Evolutionary conservation across 164 flowering plant species (phyloP), one percentile per base, ranked within the genome.

Genomic region (Protea cynaroides): DNA sequence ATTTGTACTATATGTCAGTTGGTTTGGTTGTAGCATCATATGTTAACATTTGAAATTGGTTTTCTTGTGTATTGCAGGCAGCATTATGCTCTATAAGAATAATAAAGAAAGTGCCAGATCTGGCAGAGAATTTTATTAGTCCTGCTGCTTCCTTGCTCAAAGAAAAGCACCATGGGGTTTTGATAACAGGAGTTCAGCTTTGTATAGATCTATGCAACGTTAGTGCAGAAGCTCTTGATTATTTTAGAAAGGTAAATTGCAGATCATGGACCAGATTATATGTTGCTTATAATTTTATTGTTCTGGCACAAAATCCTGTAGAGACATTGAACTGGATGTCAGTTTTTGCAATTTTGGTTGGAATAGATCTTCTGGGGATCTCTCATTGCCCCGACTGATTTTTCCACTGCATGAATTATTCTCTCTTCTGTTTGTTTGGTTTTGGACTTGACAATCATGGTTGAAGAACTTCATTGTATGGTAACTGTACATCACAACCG

Each of bases 151-250:
- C 84, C 44, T 82, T 95, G 68, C 86, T 95, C 19, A 90, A 87
- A 80, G 99, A 95, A 81, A 95, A 95, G 75, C 97, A 95, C 69
- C 99, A 95, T 70, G 99, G 99, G 51, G 97, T 88, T 64, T 67
- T 92, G 44, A 79, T 92, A 65, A 86, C 97, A 64, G 97, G 89
- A 62, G 79, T 92, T 80, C 97, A 95, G 80, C 96, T 95, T 65
- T 92, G 97, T 75, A 84, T 83, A 63, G 97, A 95, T 69, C 68
- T 95, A 52, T 92, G 96, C 74, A 92, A 80, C 83, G 82, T 88
- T 73, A 95, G 96, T 59, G 11, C 70, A 25, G 99, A 95, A 78
- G 97, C 99, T 60, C 96, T 88, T 76, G 97, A 88, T 21, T 79
- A 81, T 75, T 83, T 83, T 64, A 82, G 90, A 78, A 92, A 89